Conservation (phyloP, 306 rosid genomes). For the Corylus avellana region DNA sequence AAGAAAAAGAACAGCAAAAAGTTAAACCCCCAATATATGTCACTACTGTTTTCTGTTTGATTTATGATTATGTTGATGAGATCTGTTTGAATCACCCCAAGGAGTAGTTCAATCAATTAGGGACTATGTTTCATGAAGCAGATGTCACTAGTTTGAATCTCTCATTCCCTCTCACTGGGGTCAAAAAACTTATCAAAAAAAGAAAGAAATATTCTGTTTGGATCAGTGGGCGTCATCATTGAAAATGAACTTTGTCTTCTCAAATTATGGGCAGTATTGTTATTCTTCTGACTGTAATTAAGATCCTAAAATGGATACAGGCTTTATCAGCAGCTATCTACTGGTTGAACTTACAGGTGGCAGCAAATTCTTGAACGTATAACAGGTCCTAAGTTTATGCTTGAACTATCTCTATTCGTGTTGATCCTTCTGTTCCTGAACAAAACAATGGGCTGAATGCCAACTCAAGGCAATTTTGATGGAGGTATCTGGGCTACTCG, state of each 20-base stretch:
- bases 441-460: constrained; percentile 39
- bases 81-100: too few relatives aligned
- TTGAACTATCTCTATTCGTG: constrained; percentile 42
- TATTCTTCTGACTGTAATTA: constrained; percentile 63
- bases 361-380: constrained; percentile 37
- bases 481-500: constrained; percentile 8
- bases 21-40: not conserved
- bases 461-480: constrained; percentile 17
- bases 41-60: not conserved
- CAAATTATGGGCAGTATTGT: not conserved
- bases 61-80: not conserved
- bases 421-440: constrained; percentile 44
- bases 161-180: too few relatives aligned
- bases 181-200: too few relatives aligned
- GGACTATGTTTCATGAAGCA: too few relatives aligned
- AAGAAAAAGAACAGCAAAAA: not conserved
- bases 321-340: constrained; percentile 98
- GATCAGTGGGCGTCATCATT: not conserved
- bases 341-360: constrained; percentile 86
- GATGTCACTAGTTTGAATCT: too few relatives aligned
- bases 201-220: not conserved
- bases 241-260: not conserved
- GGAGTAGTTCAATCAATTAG: too few relatives aligned
- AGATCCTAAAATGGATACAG: constrained; percentile 86
- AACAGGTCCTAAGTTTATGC: constrained; percentile 35